Evolutionary conservation across 2,329 filamentous ascomycete species (phyloP), one percentile per base, ranked within the genome.

Genomic region (Chaetomiaceae sp.): DNA sequence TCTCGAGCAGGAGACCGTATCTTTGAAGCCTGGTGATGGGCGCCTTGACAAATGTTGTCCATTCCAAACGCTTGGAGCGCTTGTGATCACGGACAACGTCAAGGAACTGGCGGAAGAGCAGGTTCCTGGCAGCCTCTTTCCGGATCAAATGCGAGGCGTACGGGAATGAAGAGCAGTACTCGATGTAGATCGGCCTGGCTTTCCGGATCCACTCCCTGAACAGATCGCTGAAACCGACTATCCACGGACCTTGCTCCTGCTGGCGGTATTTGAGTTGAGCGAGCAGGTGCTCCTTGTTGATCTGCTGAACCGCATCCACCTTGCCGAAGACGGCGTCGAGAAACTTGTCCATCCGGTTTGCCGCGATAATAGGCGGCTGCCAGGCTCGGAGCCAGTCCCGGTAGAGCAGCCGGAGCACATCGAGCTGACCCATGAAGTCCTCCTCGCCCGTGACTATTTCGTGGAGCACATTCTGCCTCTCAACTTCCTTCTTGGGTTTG

Each of bases 201-300:
- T 96, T 97, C 56, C 93, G 82, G 55, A 97, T 96, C 93, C 93
- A 99, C 70, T 99, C 93, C 52, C 93, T 79, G 74, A 99, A 97
- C 44, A 99, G 89, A 63, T 97, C 93, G 65, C 91, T 96, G 70
- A 96, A 96, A 3, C 93, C 93, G 12, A 81, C 77, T 52, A 99
- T 85, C 83, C 90, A 99, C 0, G 93, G 93, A 0, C 93, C 93
- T 70, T 99, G 92, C 65, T 97, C 93, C 63, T 93, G 87, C 67
- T 99, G 93, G 21, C 93, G 83, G 66, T 97, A 99, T 65, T 97
- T 97, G 61, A 99, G 79, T 67, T 96, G 92, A 2, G 92, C 87
- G 20, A 99, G 73, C 17, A 99, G 78, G 66, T 93, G 86, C 56
- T 96, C 91, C 67, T 95, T 93, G 68, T 97, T 97, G 60, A 91